A percentile compares a stretch with the other conserved stretches of the same genome.
Evolutionary conservation across 768 basidiomycete species (phyloP).

Genomic region (Leucosporidium yakuticum): DNA sequence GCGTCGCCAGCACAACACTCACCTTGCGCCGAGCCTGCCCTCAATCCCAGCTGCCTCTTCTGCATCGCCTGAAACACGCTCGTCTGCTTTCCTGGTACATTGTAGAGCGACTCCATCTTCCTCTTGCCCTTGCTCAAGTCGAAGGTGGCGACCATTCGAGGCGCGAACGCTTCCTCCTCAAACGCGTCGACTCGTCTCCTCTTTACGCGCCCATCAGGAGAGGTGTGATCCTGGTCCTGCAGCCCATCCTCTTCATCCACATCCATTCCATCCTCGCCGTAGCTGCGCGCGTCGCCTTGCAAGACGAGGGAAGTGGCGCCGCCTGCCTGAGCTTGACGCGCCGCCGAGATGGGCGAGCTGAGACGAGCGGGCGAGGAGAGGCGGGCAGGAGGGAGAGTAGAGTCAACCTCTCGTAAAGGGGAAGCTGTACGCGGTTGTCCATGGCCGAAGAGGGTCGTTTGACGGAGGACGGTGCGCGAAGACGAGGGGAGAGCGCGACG

Average conservation of each 20-base stretch:
- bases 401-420: conserved; percentile 7
- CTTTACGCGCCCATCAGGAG: too few species aligned
- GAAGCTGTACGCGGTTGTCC: conserved; percentile 2
- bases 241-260: too few species aligned
- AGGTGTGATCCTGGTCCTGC: too few species aligned
- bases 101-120: conserved; percentile 1
- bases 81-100: conserved; percentile 9
- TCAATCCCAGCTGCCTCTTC: conserved; percentile 16
- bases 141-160: neutral
- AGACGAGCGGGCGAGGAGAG: neutral
- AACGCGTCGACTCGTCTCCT: too few species aligned
- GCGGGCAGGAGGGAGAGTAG: neutral
- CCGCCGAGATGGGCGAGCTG: too few species aligned
- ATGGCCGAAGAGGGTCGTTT: neutral
- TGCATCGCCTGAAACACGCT: conserved; percentile 15
- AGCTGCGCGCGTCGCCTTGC: too few species aligned
- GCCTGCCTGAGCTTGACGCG: too few species aligned
- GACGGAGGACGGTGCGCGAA: neutral
- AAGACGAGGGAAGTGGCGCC: too few species aligned
- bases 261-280: too few species aligned
- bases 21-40: neutral
- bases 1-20: neutral
- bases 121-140: neutral
- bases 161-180: neutral
- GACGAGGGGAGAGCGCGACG: neutral